Evolutionary conservation across 2,329 filamentous ascomycete species (phyloP), one percentile per base, ranked within the genome.

Genomic region (Dactylellina parvicollis): DNA sequence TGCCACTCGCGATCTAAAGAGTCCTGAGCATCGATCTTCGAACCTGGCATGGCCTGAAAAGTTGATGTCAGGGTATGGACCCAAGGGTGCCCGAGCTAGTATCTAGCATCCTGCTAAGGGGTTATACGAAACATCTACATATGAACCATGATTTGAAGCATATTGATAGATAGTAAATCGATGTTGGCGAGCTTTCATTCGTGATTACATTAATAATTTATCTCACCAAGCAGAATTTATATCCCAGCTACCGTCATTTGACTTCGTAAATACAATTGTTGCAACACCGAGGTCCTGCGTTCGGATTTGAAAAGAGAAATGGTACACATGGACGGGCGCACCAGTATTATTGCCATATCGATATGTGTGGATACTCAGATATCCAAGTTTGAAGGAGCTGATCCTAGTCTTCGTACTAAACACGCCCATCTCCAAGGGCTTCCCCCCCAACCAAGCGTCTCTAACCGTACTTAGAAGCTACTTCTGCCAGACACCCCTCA

Each of bases 381-480:
- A 44, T 26, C 24, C n/a, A 42, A 64, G 2, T 28, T 50, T 42
- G 10, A 55, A 20, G 47, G 50, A 28, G 24, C 28, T 40, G n/a
- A 28, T 16, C 26, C 16, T 42, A 18, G 9, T 20, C 49, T 30
- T 46, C 52, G 60, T 36, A 38, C 28, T 47, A 36, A 32, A n/a
- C 14, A 49, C 26, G 56, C 56, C 28, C 26, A 60, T 26, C 28
- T 18, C 42, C 60, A 56, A 46, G n/a, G 28, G 32, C 38, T 24
- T 26, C 24, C 30, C 24, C 44, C 30, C 52, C 28, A 42, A 18
- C n/a, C n/a, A 28, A 57, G 52, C 44, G 47, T 20, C 32, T 55
- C 64, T 69, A 69, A 50, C 64, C 64, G 28, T 69, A 60, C 34
- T 55, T 20, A 61, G 64, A 24, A 69, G 64, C 28, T 69, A 55